Evolutionary conservation across 163 green algal species (phyloP), one percentile per base, ranked within the genome.

Genomic region (Chlamydomonas reinhardtii): DNA sequence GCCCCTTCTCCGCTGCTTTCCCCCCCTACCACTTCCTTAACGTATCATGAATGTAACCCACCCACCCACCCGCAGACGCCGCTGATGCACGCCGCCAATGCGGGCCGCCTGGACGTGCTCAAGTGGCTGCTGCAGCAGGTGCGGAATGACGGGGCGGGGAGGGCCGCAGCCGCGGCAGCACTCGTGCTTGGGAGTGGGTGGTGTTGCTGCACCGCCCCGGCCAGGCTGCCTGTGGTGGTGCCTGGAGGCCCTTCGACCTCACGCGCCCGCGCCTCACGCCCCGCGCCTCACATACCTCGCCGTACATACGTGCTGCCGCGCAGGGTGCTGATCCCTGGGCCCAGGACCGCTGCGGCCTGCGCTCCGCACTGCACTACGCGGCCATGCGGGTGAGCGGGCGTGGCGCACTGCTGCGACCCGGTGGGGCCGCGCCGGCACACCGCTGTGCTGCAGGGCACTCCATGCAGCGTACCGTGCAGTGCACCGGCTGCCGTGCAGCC

Each of bases 321-420:
- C 80, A 91, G 82, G 87, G 87, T 32, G 87, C 87, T 25, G 82
- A 91, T n/a, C 61, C 76, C 12, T 91, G 87, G 87, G 87, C 75
- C 35, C 31, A 59, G 9, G 87, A 91, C 74, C 83, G 87, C 43
- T 76, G 87, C 22, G 87, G 87, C 22, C 80, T 79, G 16, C 69
- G 82, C 54, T 79, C 82, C n/a, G 87, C 87, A 31, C 75, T 91
- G 74, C 87, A 91, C n/a, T 91, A 91, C 43, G 82, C 87, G 15
- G 87, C 75, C n/a, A 83, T 83, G 76, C 61, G 62, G 75, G 75
- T 82, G 59, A 17, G 72, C 20, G 19, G 71, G 37, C 35, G n/a
- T n/a, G n/a, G n/a, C n/a, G n/a, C n/a, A n/a, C n/a, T n/a, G n/a
- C n/a, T n/a, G n/a, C n/a, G n/a, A n/a, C n/a, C n/a, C n/a, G n/a